These are phyloP conservation scores for Rutstroemia sp. DNA, from an alignment of 2,329 filamentous ascomycete genomes.

Conservation along the genomic window DNA sequence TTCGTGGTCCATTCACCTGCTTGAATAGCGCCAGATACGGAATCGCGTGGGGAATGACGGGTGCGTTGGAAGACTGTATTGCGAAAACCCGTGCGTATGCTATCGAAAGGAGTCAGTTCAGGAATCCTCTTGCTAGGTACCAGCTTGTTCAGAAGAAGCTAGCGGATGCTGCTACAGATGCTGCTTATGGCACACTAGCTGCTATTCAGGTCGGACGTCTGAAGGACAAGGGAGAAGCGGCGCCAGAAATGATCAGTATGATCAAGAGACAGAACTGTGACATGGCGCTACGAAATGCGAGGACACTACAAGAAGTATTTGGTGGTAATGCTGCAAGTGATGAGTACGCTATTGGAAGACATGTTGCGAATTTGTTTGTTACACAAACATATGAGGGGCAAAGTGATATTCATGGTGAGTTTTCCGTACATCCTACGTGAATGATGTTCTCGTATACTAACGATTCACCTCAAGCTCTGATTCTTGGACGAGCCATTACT, in stretches of 20 bases:
- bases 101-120: conserved; percentile 94
- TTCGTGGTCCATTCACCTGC: conserved; percentile 85
- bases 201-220: conserved; percentile 84
- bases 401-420: conserved; percentile 74
- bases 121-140: conserved; percentile 89
- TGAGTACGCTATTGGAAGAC: conserved; percentile 89
- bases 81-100: conserved; percentile 74
- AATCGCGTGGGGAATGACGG: conserved; percentile 89
- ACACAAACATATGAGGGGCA: conserved; percentile 98
- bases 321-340: conserved; percentile 98
- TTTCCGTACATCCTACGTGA: not conserved
- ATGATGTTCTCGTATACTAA: conserved; percentile 20
- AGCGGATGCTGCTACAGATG: conserved; percentile 85
- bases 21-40: conserved; percentile 90
- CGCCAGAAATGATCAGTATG: conserved; percentile 95
- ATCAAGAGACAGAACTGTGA: conserved; percentile 98
- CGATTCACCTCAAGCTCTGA: conserved; percentile 46
- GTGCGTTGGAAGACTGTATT: conserved; percentile 89
- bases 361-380: conserved; percentile 94
- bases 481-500: conserved; percentile 60
- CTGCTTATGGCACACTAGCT: conserved; percentile 83
- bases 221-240: conserved; percentile 82
- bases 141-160: conserved; percentile 98
- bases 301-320: conserved; percentile 87
- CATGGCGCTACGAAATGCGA: conserved; percentile 69